Percentiles rank a stretch among this genome's conserved stretches.
Evolutionary conservation across 768 basidiomycete species (phyloP).

Genomic region (Kwoniella newhampshirensis): DNA sequence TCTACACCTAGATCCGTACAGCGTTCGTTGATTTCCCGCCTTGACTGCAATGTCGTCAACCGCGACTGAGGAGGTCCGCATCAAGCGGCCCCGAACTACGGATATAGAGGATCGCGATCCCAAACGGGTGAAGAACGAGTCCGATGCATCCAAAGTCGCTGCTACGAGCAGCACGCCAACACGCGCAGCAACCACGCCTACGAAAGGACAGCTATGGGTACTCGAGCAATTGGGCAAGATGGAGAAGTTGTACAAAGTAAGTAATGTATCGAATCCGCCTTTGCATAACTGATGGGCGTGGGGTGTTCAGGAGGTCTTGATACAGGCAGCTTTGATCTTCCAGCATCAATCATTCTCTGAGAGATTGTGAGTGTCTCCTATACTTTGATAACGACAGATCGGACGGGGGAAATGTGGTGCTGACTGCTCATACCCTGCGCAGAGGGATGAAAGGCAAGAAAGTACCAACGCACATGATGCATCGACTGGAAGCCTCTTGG

Average conservation of each 20-base stretch:
- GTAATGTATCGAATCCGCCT: not conserved
- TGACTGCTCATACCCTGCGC: not conserved
- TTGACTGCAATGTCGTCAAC: not conserved
- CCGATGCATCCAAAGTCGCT: not conserved
- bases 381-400: not conserved
- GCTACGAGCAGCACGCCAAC: too few relatives aligned
- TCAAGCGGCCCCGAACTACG: conserved; percentile 10
- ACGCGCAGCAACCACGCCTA: not conserved
- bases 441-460: conserved; percentile 8
- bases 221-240: conserved; percentile 9
- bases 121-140: conserved; percentile 8
- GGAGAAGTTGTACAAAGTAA: conserved; percentile 23
- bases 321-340: conserved; percentile 20
- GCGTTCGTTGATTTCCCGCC: too few relatives aligned
- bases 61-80: conserved; percentile 2
- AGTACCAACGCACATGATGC: conserved; percentile 16
- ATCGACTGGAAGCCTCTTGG: conserved; percentile 19
- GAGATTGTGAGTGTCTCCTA: conserved; percentile 13
- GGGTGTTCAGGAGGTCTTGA: conserved; percentile 13
- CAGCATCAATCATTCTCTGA: conserved; percentile 22
- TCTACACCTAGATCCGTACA: too few relatives aligned
- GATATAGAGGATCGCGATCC: conserved; percentile 11
- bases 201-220: not conserved
- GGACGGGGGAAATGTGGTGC: too few relatives aligned
- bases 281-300: not conserved